Evolutionary conservation across 1,284 basidiomycete species (phyloP).

Genomic region (Ganoderma leucocontextum): DNA sequence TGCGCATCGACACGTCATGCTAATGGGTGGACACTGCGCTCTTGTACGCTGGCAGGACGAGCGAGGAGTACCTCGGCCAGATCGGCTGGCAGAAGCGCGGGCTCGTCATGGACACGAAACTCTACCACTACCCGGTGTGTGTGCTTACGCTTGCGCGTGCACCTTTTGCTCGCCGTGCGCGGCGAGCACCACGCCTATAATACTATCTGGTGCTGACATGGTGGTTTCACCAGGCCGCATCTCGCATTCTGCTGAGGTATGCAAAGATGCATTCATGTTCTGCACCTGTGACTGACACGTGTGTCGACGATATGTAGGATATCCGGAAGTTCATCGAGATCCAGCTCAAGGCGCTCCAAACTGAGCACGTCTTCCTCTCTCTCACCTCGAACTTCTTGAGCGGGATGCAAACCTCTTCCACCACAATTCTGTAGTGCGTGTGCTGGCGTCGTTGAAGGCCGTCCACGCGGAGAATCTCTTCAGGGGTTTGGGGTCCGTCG

Average conservation of each 20-base stretch:
- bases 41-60: slow-evolving; percentile 57
- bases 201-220: neutral
- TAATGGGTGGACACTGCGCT: slow-evolving; percentile 58
- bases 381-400: too few species aligned
- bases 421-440: too few species aligned
- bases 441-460: too few species aligned
- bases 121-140: slow-evolving; percentile 25
- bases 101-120: slow-evolving; percentile 57
- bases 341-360: neutral
- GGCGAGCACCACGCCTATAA: too few species aligned
- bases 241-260: neutral
- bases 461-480: too few species aligned
- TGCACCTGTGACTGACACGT: neutral
- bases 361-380: neutral
- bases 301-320: neutral
- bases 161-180: neutral
- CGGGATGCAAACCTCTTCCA: too few species aligned
- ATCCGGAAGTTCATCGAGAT: neutral
- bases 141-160: neutral
- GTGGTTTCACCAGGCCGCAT: neutral
- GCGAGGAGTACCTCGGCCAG: slow-evolving; percentile 55
- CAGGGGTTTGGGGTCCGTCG: too few species aligned
- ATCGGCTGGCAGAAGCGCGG: slow-evolving; percentile 46
- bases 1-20: neutral
- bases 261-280: neutral